A percentile compares a stretch with the other conserved stretches of the same genome.
Conservation (phyloP, 1,139 yeast genomes). For the Kodamaea derodonti region DNA sequence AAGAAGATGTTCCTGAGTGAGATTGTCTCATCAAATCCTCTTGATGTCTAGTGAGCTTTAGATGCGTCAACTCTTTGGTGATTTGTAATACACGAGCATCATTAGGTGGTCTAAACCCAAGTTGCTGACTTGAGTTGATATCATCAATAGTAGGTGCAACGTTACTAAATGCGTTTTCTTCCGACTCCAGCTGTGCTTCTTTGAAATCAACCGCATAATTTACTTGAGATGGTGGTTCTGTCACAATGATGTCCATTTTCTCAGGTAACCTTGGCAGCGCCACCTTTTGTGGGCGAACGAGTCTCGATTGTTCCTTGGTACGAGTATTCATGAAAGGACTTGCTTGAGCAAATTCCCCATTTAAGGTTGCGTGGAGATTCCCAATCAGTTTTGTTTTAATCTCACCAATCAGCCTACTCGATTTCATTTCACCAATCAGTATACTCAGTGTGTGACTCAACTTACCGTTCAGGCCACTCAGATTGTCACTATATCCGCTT, state of each 20-base stretch:
- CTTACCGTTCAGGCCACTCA: not conserved
- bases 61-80: constrained; percentile 7
- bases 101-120: constrained; percentile 7
- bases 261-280: constrained; percentile 6
- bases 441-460: not conserved
- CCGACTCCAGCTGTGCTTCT: constrained; percentile 19
- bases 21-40: constrained; percentile 1
- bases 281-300: not conserved
- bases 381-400: not conserved
- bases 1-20: constrained; percentile 15
- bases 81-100: constrained; percentile 8
- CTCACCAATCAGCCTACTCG: not conserved
- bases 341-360: not conserved
- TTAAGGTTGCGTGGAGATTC: not conserved
- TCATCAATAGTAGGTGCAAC: constrained; percentile 10
- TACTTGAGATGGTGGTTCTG: constrained; percentile 38
- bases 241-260: constrained; percentile 23
- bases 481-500: not conserved
- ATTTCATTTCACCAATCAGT: not conserved
- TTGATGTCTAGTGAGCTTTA: constrained; percentile 5
- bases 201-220: constrained; percentile 41
- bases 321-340: not conserved
- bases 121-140: constrained; percentile 8
- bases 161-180: constrained; percentile 8
- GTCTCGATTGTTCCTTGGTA: not conserved